A percentile compares a stretch with the other conserved stretches of the same genome.
Conservation (phyloP, 805 yeast genomes). For the Kodamaea neixiangensis region DNA sequence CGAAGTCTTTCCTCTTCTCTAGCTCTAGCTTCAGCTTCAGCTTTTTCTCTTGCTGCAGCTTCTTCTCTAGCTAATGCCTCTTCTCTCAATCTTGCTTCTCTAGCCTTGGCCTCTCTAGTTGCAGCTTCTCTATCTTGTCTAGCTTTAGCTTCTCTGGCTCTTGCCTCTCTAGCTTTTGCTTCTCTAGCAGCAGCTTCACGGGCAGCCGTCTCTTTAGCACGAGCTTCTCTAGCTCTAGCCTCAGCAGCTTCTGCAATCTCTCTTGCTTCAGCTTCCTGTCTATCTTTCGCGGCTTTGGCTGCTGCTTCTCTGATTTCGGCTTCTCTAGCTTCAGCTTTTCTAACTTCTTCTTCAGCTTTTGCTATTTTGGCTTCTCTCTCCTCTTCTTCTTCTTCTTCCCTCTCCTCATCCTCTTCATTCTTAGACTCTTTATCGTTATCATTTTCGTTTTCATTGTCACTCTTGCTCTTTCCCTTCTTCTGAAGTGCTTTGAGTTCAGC, state of each 20-base stretch:
- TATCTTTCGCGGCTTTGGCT: neutral
- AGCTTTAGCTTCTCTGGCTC: neutral
- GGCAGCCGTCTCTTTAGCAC: neutral
- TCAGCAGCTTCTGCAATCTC: neutral
- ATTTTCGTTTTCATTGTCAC: neutral
- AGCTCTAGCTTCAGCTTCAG: neutral
- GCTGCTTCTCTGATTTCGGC: neutral
- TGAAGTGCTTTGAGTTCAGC: no score
- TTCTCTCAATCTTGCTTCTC: neutral
- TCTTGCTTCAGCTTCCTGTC: neutral
- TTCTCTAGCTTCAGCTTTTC: neutral
- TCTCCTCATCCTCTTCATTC: neutral
- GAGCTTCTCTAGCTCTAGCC: neutral
- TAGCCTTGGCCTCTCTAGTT: neutral
- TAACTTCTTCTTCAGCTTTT: no score
- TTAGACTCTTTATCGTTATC: neutral
- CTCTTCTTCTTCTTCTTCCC: neutral
- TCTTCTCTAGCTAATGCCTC: neutral
- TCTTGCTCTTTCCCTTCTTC: neutral
- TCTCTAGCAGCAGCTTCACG: neutral
- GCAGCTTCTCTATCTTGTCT: neutral
- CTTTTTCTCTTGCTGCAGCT: neutral
- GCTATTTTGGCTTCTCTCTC: no score
- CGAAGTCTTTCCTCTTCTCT: no score
- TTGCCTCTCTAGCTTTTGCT: neutral